Percentiles rank a stretch among this genome's conserved stretches.
Conservation (phyloP, 73 alveolate genomes). For the Diophrys appendiculata region DNA sequence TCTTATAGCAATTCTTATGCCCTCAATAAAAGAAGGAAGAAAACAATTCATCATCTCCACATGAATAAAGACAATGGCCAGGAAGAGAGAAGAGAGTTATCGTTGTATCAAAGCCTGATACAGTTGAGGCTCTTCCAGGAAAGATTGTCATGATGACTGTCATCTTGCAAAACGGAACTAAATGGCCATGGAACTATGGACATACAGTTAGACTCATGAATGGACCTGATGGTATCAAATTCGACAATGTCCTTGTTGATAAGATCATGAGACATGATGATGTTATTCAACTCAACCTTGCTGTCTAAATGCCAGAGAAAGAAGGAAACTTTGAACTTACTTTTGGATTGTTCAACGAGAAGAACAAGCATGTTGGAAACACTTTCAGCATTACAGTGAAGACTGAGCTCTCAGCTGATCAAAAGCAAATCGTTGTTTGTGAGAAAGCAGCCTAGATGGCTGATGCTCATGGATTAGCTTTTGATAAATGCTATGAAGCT, state of each 20-base stretch:
- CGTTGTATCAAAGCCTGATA: background rate
- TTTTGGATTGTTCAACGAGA: background rate
- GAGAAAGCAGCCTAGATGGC: too few species aligned
- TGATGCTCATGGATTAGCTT: too few species aligned
- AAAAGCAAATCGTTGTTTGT: too few species aligned
- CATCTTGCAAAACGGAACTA: slow-evolving; percentile 1
- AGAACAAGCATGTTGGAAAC: too few species aligned
- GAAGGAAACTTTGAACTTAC: background rate
- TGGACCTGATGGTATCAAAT: background rate
- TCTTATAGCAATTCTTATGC: too few species aligned
- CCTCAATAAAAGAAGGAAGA: too few species aligned
- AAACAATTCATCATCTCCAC: too few species aligned
- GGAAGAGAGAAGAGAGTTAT: background rate
- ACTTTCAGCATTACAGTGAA: too few species aligned
- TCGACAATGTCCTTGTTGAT: background rate
- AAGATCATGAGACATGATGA: background rate
- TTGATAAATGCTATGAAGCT: too few species aligned
- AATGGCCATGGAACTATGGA: background rate
- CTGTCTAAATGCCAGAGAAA: background rate
- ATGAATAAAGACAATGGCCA: background rate
- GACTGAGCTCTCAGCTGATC: too few species aligned
- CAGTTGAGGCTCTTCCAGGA: background rate
- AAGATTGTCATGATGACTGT: background rate
- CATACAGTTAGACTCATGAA: background rate
- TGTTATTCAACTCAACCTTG: background rate